Percentiles rank a stretch among this genome's conserved stretches.
These are phyloP conservation scores for Flaveria sonorensis DNA, from an alignment of 129 eudicot genomes.

Conservation along the genomic window DNA sequence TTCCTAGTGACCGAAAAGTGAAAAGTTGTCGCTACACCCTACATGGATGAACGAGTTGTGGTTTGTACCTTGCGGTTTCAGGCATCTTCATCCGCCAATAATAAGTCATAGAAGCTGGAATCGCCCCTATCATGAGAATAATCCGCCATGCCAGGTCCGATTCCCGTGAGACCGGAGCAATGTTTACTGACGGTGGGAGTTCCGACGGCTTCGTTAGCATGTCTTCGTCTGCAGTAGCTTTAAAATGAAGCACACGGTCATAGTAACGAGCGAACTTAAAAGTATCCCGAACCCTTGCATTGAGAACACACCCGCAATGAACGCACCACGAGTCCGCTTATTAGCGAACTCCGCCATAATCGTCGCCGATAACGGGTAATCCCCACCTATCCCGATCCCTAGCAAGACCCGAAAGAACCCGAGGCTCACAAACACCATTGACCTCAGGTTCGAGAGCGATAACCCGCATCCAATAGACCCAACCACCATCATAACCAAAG, in stretches of 20 bases:
- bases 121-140: constrained; percentile 58
- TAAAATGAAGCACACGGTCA: constrained; percentile 42
- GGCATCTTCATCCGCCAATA: constrained; percentile 77
- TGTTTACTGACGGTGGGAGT: not conserved
- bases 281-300: constrained; percentile 70
- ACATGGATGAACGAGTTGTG: not conserved
- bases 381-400: constrained; percentile 57
- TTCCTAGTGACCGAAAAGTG: not conserved
- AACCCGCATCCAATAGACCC: constrained; percentile 52
- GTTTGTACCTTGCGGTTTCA: constrained; percentile 56
- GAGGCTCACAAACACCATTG: constrained; percentile 42
- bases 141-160: constrained; percentile 61
- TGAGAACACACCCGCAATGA: constrained; percentile 58
- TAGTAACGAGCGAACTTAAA: constrained; percentile 46
- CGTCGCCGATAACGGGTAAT: constrained; percentile 55
- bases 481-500: constrained; percentile 42
- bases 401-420: constrained; percentile 48
- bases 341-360: constrained; percentile 68
- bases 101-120: constrained; percentile 60
- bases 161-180: constrained; percentile 37
- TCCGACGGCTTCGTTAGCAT: not conserved
- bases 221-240: not conserved
- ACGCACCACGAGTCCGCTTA: constrained; percentile 52
- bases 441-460: constrained; percentile 30
- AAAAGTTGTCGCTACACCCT: not conserved